Evolutionary conservation across 164 flowering plant species (phyloP), one percentile per base, ranked within the genome.

Genomic region (Dillenia suffruticosa): DNA sequence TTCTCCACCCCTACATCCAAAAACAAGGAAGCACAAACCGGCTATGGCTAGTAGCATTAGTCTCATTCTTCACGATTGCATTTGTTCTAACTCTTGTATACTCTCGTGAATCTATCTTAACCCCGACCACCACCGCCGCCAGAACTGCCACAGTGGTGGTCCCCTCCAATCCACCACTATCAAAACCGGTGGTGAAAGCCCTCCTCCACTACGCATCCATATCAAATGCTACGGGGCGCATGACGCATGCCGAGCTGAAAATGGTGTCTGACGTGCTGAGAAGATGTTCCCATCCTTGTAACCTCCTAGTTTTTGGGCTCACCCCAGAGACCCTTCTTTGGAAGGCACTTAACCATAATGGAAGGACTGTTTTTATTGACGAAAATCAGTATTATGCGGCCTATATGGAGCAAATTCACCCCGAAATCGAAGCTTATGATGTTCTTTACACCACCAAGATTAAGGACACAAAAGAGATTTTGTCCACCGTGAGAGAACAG

Each of bases 251-350:
- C 13, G 96, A 92, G 58, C 75, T 88, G 59, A 61, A 59, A 45
- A 40, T 81, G 68, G 66, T 90, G 51, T 69, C 89, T 59, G 55
- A 71, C 67, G 74, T 74, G 9, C 81, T 90, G 69, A 72, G 60
- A 46, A 66, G 60, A 58, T 78, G 86, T 70, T 40, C 82, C 4
- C 45, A 78, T 16, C 76, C 83, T 9, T 84, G 92, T 63, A 87
- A 91, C 68, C 57, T 94, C 77, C 90, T 94, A 57, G 57, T 89
- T 43, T 94, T 94, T 71, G 96, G 98, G 10, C 79, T 94, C 58
- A 83, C 86, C 56, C 93, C 77, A 76, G 98, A 94, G 68, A 82
- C 90, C 67, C 88, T 84, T 24, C 78, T 94, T 58, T 94, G 92
- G 92, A 68, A 70, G 50, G 78, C 93, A 6, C 79, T 94, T 40